These are phyloP conservation scores for Gnaphalium uliginosum DNA, from an alignment of 129 eudicot genomes.

Conservation along the genomic window DNA sequence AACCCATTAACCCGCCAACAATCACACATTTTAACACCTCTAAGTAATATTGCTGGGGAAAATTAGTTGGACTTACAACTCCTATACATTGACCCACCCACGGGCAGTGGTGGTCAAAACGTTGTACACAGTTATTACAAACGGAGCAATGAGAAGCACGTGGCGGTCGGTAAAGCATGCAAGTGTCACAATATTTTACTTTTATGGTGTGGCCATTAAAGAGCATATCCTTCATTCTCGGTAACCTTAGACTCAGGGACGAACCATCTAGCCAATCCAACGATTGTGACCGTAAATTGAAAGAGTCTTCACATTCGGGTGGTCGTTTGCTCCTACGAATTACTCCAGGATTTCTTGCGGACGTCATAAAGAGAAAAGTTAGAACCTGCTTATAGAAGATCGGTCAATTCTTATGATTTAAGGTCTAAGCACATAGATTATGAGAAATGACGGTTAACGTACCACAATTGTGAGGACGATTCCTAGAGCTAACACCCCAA, in stretches of 20 bases:
- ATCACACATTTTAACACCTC: background rate
- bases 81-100: slow-evolving; percentile 98
- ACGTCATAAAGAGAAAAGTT: slow-evolving; percentile 68
- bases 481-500: slow-evolving; percentile 42
- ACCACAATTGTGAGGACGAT: slow-evolving; percentile 66
- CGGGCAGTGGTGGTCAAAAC: slow-evolving; percentile 95
- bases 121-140: slow-evolving; percentile 83
- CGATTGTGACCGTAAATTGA: slow-evolving; percentile 32
- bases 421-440: background rate
- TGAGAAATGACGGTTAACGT: slow-evolving; percentile 20
- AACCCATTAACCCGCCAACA: background rate
- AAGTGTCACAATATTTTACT: slow-evolving; percentile 80
- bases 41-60: background rate
- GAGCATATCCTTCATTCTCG: slow-evolving; percentile 63
- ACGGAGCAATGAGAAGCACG: slow-evolving; percentile 92
- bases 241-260: slow-evolving; percentile 41
- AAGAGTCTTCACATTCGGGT: slow-evolving; percentile 41
- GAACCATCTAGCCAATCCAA: slow-evolving; percentile 50
- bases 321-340: slow-evolving; percentile 60
- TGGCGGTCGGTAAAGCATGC: slow-evolving; percentile 78
- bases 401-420: slow-evolving; percentile 6
- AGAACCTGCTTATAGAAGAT: slow-evolving; percentile 48
- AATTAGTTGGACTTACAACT: slow-evolving; percentile 54
- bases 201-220: slow-evolving; percentile 63
- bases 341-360: slow-evolving; percentile 75